Evolutionary conservation across 2,329 filamentous ascomycete genomes (phyloP).

Genomic region (Metarhizium robertsii): DNA sequence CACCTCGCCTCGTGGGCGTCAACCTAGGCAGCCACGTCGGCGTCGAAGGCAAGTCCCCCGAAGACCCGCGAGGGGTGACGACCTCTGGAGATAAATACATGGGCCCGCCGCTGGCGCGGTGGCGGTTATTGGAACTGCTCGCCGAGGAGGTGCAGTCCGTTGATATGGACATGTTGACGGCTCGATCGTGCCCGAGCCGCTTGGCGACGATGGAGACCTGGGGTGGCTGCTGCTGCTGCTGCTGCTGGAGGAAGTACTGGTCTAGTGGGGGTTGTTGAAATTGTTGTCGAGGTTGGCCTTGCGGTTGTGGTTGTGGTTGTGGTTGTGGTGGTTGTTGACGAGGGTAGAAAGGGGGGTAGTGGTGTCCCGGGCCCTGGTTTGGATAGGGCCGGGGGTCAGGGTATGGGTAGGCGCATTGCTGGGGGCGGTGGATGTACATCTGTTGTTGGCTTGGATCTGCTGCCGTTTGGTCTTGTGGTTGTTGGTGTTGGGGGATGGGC

Average conservation of each 20-base stretch:
- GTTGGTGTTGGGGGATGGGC: not conserved
- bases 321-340: no score
- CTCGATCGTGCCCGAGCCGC: conserved; percentile 39
- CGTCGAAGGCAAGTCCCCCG: conserved; percentile 11
- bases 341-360: conserved; percentile 1
- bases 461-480: conserved; percentile 7
- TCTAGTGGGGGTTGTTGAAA: no score
- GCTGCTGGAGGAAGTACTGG: not conserved
- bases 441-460: not conserved
- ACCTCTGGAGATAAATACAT: conserved; percentile 2
- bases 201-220: conserved; percentile 38
- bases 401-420: conserved; percentile 5
- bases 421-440: conserved; percentile 11
- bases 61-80: not conserved
- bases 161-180: conserved; percentile 34
- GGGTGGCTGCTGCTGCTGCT: conserved; percentile 10
- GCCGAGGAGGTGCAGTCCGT: conserved; percentile 7
- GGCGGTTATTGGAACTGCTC: not conserved
- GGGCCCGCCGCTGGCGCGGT: conserved; percentile 1
- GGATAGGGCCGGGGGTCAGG: not conserved
- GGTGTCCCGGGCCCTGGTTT: conserved; percentile 15
- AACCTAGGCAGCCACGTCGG: conserved; percentile 42
- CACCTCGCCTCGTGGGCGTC: conserved; percentile 57
- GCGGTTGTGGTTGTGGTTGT: no score
- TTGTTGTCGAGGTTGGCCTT: no score